Percentiles rank a stretch among this genome's conserved stretches.
Conservation (phyloP, 202 grass and related monocot species). For the Zizania palustris region DNA sequence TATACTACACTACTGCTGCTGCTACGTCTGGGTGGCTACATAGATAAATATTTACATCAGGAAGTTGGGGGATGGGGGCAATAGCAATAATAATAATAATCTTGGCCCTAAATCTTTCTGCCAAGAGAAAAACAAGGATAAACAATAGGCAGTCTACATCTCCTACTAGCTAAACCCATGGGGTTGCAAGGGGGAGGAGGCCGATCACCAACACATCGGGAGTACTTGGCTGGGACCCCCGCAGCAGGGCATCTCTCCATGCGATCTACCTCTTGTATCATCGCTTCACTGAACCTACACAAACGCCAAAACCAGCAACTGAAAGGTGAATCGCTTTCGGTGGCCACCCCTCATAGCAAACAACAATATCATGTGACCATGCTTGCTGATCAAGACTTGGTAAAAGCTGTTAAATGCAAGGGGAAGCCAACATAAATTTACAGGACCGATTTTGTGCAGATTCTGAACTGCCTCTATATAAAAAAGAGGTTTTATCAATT, state of each 20-base stretch:
- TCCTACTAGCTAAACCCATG: conserved; percentile 35
- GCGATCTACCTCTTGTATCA: conserved; percentile 34
- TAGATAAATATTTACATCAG: conserved; percentile 62
- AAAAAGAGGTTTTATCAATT: not conserved
- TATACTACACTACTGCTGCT: conserved; percentile 1
- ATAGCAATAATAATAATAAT: not conserved
- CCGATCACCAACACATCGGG: conserved; percentile 21
- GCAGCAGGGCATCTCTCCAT: conserved; percentile 1
- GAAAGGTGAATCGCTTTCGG: conserved; percentile 32
- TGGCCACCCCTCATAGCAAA: conserved; percentile 28
- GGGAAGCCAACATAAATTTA: not conserved
- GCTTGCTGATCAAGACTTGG: conserved; percentile 10
- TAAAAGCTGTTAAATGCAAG: not conserved
- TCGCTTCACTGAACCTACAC: conserved; percentile 45
- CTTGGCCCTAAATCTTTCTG: conserved; percentile 47
- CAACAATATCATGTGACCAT: conserved; percentile 37
- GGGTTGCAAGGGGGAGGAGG: not conserved
- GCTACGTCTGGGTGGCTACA: not conserved
- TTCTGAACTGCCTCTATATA: not conserved
- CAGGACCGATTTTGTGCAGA: not conserved
- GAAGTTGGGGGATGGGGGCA: not conserved
- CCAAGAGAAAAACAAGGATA: conserved; percentile 36
- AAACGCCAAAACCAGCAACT: conserved; percentile 24
- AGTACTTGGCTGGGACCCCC: conserved; percentile 44
- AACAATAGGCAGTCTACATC: conserved; percentile 43